A percentile compares a stretch with the other conserved stretches of the same genome.
Evolutionary conservation across 495 filamentous ascomycete species (phyloP).

Genomic region (Parathielavia appendiculata): DNA sequence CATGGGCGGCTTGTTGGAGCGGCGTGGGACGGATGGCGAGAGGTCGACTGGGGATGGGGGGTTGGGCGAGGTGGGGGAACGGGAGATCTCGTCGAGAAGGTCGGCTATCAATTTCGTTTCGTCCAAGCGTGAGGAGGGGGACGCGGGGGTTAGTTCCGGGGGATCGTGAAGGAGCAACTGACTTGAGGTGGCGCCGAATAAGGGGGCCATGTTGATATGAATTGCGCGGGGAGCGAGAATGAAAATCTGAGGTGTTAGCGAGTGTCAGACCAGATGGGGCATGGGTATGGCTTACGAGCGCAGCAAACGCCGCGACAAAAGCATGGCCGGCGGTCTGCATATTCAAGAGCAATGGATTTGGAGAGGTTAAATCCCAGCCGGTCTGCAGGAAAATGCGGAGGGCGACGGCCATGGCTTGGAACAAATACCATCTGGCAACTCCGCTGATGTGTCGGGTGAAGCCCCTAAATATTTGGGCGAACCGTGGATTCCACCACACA

Average conservation of each 20-base stretch:
- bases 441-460: slow-evolving; percentile 60
- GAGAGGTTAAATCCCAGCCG: slow-evolving; percentile 38
- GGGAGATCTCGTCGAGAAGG: slow-evolving; percentile 43
- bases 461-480: slow-evolving; percentile 59
- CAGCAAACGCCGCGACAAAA: slow-evolving; percentile 50
- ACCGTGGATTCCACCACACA: slow-evolving; percentile 73
- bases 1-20: slow-evolving; percentile 11
- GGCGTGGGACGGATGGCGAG: slow-evolving; percentile 1
- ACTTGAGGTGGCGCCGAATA: slow-evolving; percentile 41
- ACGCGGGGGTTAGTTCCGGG: background rate
- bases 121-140: slow-evolving; percentile 11
- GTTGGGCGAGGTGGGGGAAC: slow-evolving; percentile 37
- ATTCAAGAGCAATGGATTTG: slow-evolving; percentile 37
- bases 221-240: slow-evolving; percentile 48
- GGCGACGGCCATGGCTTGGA: slow-evolving; percentile 58
- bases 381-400: slow-evolving; percentile 51
- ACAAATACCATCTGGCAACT: slow-evolving; percentile 61
- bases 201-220: slow-evolving; percentile 50
- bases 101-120: slow-evolving; percentile 33
- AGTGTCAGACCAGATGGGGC: slow-evolving; percentile 1
- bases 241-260: slow-evolving; percentile 39
- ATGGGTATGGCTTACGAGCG: slow-evolving; percentile 45
- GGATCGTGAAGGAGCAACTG: slow-evolving; percentile 21
- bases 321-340: slow-evolving; percentile 49
- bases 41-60: slow-evolving; percentile 25